A percentile compares a stretch with the other conserved stretches of the same genome.
Conservation (phyloP, 441 rosid genomes). For the Biscutella auriculata region DNA sequence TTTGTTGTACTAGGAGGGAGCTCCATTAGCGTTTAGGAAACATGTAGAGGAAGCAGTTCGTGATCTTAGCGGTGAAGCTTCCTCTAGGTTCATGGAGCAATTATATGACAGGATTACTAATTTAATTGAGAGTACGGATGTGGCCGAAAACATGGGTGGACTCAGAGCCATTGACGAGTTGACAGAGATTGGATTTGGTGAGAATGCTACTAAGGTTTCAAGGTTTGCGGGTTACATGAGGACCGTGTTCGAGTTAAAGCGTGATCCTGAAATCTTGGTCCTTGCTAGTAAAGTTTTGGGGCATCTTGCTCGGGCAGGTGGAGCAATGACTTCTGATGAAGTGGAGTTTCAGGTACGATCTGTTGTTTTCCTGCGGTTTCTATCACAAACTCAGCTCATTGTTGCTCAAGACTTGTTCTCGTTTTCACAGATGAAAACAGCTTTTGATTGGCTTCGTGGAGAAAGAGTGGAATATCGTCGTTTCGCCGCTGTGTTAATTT, state of each 20-base stretch:
- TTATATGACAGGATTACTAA: slow-evolving; percentile 59
- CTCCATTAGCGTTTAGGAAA: slow-evolving; percentile 65
- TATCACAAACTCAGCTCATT: background rate
- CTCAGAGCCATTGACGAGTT: slow-evolving; percentile 88
- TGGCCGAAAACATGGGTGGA: slow-evolving; percentile 85
- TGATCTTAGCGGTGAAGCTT: slow-evolving; percentile 83
- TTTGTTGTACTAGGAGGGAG: slow-evolving; percentile 54
- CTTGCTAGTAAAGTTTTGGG: slow-evolving; percentile 96
- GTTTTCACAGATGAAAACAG: slow-evolving; percentile 60
- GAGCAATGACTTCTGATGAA: slow-evolving; percentile 98
- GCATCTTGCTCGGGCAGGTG: slow-evolving; percentile 95
- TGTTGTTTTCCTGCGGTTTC: slow-evolving; percentile 2
- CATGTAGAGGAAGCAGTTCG: slow-evolving; percentile 82
- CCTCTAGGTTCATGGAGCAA: slow-evolving; percentile 82
- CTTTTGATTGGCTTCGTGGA: slow-evolving; percentile 83
- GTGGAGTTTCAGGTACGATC: slow-evolving; percentile 78
- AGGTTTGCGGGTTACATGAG: slow-evolving; percentile 69
- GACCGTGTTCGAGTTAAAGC: slow-evolving; percentile 66
- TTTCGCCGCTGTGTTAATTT: slow-evolving; percentile 85
- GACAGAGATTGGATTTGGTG: slow-evolving; percentile 87
- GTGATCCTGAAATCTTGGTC: slow-evolving; percentile 72
- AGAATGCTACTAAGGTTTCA: slow-evolving; percentile 93
- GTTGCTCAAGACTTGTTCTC: slow-evolving; percentile 8
- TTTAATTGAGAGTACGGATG: slow-evolving; percentile 64
- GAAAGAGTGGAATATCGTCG: slow-evolving; percentile 87